Conservation (phyloP, 139 green algal genomes). For the Astrephomene gubernaculifera region DNA sequence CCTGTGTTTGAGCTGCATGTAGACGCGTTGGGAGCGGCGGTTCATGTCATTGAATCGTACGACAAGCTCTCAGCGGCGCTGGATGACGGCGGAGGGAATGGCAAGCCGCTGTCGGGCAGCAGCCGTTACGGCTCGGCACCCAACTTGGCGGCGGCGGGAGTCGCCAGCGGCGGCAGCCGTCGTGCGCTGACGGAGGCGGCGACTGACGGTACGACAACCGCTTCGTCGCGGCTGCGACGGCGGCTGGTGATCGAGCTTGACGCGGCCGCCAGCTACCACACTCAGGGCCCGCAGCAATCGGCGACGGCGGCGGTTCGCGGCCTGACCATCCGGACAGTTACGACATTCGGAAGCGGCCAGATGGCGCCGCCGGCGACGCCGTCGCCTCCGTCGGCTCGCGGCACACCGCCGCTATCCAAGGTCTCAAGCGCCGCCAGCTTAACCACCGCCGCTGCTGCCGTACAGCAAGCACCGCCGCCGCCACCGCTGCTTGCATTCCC, state of each 20-base stretch:
- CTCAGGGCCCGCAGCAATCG: background rate
- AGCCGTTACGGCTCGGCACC: constrained; percentile 25
- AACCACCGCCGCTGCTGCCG: too few relatives aligned
- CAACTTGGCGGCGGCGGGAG: background rate
- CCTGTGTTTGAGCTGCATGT: constrained; percentile 41
- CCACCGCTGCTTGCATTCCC: background rate
- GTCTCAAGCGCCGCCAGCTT: background rate
- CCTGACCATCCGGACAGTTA: constrained; percentile 32
- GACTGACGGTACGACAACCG: background rate
- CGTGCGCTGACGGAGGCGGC: background rate
- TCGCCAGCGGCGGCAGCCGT: constrained; percentile 25
- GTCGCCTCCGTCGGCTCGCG: background rate
- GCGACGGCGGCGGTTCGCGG: constrained; percentile 14
- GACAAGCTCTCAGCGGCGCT: background rate
- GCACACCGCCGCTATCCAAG: background rate
- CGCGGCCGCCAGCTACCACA: constrained; percentile 32
- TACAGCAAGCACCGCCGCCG: background rate
- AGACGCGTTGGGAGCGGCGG: constrained; percentile 23
- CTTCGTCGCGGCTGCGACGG: constrained; percentile 42
- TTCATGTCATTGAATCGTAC: constrained; percentile 50
- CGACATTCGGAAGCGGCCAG: constrained; percentile 2
- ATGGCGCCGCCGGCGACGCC: background rate
- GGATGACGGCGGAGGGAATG: background rate
- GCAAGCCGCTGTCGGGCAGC: background rate
- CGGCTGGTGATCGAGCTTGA: constrained; percentile 60